These are phyloP conservation scores for Yamadazyma oceani DNA, from an alignment of 1,139 yeast species.

Conservation along the genomic window DNA sequence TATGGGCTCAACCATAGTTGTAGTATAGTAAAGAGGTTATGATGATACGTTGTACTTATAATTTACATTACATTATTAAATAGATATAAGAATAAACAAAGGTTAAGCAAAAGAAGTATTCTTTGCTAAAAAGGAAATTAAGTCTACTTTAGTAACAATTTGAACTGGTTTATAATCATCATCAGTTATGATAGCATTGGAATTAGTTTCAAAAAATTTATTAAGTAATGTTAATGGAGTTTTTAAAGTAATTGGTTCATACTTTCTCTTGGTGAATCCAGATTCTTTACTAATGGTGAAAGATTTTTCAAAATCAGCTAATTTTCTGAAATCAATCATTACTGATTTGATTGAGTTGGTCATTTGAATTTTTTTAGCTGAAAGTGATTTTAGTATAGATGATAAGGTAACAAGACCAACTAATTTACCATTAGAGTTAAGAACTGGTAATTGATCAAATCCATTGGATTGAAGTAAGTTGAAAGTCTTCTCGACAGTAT, in stretches of 20 bases:
- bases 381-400: slow-evolving; percentile 64
- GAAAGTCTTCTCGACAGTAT: slow-evolving; percentile 66
- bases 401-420: slow-evolving; percentile 80
- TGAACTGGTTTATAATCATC: slow-evolving; percentile 70
- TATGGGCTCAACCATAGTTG: background rate
- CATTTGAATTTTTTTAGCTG: slow-evolving; percentile 60
- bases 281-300: slow-evolving; percentile 62
- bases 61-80: slow-evolving; percentile 1
- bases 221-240: slow-evolving; percentile 71
- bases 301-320: slow-evolving; percentile 68
- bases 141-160: slow-evolving; percentile 85
- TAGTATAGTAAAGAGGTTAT: slow-evolving; percentile 6
- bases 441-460: slow-evolving; percentile 84
- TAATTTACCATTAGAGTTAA: slow-evolving; percentile 58
- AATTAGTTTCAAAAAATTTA: slow-evolving; percentile 81
- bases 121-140: slow-evolving; percentile 57
- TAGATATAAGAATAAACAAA: background rate
- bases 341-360: slow-evolving; percentile 62
- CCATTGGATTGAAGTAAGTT: slow-evolving; percentile 73
- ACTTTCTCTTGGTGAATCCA: slow-evolving; percentile 62
- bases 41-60: slow-evolving; percentile 4
- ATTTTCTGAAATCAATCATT: slow-evolving; percentile 73
- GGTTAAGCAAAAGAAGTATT: slow-evolving; percentile 13
- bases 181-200: slow-evolving; percentile 84
- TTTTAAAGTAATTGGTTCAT: slow-evolving; percentile 65